A percentile compares a stretch with the other conserved stretches of the same genome.
phyloP scores from a whole-genome alignment of 2,329 filamentous ascomycete species.

The Cladosporium sphaerospermum region DNA sequence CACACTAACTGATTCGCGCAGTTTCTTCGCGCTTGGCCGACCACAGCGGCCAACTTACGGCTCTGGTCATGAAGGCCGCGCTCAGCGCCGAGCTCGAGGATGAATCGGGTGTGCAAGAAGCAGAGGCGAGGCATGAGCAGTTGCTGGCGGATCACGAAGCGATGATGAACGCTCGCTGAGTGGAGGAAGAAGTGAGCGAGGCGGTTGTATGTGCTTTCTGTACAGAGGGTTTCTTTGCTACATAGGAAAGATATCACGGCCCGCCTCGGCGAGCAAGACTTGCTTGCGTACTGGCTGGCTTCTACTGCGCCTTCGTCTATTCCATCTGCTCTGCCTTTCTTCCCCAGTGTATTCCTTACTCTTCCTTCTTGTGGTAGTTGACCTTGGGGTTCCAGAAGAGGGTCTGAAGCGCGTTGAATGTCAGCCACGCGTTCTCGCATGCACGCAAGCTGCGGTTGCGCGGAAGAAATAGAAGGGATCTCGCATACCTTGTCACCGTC shows the following conservation, averaged over 20 bases:
- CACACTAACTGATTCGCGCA: not conserved
- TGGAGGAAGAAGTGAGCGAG: not conserved
- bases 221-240: slow-evolving; percentile 7
- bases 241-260: slow-evolving; percentile 9
- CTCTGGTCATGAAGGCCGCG: slow-evolving; percentile 6
- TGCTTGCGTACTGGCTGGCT: not conserved
- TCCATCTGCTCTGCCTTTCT: not conserved
- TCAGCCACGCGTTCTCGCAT: slow-evolving; percentile 5
- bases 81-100: slow-evolving; percentile 44
- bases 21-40: not conserved
- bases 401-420: slow-evolving; percentile 31
- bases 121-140: slow-evolving; percentile 21
- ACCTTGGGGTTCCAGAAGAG: slow-evolving; percentile 81
- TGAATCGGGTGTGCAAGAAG: slow-evolving; percentile 17
- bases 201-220: not conserved
- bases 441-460: not conserved
- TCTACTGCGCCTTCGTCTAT: not conserved
- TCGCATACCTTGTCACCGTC: slow-evolving; percentile 81
- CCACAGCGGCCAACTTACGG: not conserved
- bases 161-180: not conserved
- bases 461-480: not conserved
- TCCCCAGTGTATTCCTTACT: slow-evolving; percentile 16
- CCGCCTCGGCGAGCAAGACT: not conserved
- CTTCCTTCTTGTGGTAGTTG: slow-evolving; percentile 93
- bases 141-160: slow-evolving; percentile 7